Evolutionary conservation across 1,284 basidiomycete species (phyloP), one percentile per base, ranked within the genome.

Genomic region (Marasmius tenuissimus): DNA sequence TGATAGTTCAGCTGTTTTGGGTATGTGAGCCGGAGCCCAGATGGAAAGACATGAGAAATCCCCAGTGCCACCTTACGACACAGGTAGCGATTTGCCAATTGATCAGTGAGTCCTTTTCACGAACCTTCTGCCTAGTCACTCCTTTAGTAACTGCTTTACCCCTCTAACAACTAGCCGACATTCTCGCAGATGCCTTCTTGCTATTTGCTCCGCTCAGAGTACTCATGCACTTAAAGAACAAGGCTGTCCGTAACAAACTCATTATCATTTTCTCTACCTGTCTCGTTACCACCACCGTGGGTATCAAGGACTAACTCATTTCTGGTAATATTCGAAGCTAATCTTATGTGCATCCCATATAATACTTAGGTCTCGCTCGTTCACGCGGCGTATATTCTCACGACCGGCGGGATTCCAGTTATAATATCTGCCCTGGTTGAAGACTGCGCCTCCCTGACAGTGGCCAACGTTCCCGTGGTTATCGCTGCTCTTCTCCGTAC

Each of bases 391-490:
- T 74, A 73, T 61, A 77, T 79, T 59, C 66, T 80, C 59, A 69
- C 64, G 18, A 62, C 59, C 33, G 72, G 71, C 33, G 75, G 71
- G 14, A 69, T 71, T 42, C 68, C 68, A 37, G 75, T 77, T 12
- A 51, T 79, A 51, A 72, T 81, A 45, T 72, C 75, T 8, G 78
- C 76, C 0, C 62, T 79, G 34, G 76, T 79, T 39, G 79, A 75
- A 70, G 75, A 78, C 62, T 72, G 70, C 58, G 68, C 76, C 38
- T 76, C 78, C 1, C 68, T 80, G 18, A 73, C 76, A 22, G 78
- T 80, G 18, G 76, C 74, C 64, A 80, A 78, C 64, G 54, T 80
- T 18, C 77, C 78, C 39, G 74, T 81, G 55, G 70, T 78, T 51
- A 69, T 72, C 16, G 72, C 76, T 16, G 69, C 74, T 10, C 53